Conservation (phyloP, 176 grass and related monocot genomes). For the Zea luxurians region DNA sequence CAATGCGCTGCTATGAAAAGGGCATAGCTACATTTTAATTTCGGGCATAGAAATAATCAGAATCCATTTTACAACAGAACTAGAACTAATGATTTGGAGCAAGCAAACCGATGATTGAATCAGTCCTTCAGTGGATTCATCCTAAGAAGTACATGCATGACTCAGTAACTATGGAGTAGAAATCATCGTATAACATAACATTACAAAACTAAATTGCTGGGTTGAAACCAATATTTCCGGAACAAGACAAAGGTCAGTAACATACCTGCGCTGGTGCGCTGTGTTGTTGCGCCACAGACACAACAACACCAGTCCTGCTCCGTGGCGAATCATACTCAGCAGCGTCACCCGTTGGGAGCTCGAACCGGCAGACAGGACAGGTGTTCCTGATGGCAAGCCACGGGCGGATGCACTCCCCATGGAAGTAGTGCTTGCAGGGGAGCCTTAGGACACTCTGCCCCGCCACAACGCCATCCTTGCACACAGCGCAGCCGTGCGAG, state of each 20-base stretch:
- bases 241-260: not conserved
- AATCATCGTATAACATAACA: not conserved
- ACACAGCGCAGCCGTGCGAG: conserved; percentile 47
- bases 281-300: not conserved
- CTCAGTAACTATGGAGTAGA: not conserved
- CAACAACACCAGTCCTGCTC: not conserved
- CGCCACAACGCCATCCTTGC: conserved; percentile 47
- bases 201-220: not conserved
- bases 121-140: not conserved
- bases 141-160: conserved; percentile 8
- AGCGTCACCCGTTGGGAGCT: conserved; percentile 54
- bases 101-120: not conserved
- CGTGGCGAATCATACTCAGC: conserved; percentile 30
- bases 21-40: not conserved
- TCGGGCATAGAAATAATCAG: not conserved
- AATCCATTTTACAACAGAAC: not conserved
- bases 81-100: not conserved
- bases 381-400: conserved; percentile 71
- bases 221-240: not conserved
- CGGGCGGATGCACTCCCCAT: conserved; percentile 57
- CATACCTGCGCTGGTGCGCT: conserved; percentile 35
- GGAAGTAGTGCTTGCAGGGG: conserved; percentile 73
- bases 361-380: conserved; percentile 64
- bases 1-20: not conserved
- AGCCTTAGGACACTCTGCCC: conserved; percentile 37